Evolutionary conservation across 2,329 filamentous ascomycete genomes (phyloP), one percentile per base, ranked within the genome.

Genomic region (Ascochyta viciae-villosae): DNA sequence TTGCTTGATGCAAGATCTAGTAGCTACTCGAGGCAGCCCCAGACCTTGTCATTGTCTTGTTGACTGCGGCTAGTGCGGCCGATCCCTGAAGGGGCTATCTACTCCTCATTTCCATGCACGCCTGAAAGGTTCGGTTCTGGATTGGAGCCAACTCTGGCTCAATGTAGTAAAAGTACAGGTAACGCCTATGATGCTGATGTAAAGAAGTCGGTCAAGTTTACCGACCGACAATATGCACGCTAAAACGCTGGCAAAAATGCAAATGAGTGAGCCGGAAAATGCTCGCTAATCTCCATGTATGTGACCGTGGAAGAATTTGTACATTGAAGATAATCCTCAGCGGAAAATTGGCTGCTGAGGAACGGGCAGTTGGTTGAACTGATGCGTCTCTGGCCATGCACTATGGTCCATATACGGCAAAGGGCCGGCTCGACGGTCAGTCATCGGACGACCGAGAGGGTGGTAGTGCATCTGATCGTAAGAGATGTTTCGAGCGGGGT

Each of bases 401-500:
- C 71, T 72, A 23, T 73, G 68, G 49, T 77, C 70, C 71, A 76
- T 76, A 54, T 77, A 78, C 2, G 80, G 80, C 24, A 82, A 65
- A 24, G 75, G 75, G 13, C 80, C 80, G 33, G 70, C 73, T 40
- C 79, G 76, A 37, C 74, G 73, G 50, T 81, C 78, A 23, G 79
- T 80, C 52, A 72, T 75, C 3, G 79, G 78, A 54, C 79, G 74
- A 9, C 79, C 79, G 19, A 82, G 66, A 9, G 80, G 77, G 60
- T 82, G 80, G 54, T 82, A 82, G 46, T 81, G 80, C 80, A 82
- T 82, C 54, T 81, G 79, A 47, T 81, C 77, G 56, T 77, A 75
- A 37, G 74, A 74, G 16, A 81, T 74, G 34, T 75, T 76, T 41
- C 74, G 73, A 10, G 77, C 74, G 8, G 78, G 76, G 43, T 79